Conservation (phyloP, 2,329 filamentous ascomycete species). For the Monascus ruber region DNA sequence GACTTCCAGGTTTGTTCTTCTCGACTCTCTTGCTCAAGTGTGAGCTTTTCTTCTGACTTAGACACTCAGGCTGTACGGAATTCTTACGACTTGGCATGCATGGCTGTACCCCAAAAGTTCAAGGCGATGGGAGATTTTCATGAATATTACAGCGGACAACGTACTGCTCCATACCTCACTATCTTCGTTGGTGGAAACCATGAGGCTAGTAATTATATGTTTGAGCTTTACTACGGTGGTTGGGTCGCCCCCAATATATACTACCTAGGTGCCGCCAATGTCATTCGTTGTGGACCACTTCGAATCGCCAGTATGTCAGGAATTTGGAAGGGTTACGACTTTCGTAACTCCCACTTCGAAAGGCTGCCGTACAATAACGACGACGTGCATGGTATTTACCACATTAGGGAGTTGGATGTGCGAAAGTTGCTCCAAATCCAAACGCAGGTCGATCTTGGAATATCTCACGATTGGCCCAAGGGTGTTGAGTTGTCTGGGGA, state of each 20-base stretch:
- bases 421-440: conserved; percentile 74
- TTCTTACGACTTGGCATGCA: conserved; percentile 72
- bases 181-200: conserved; percentile 93
- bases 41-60: conserved; percentile 5
- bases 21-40: neutral
- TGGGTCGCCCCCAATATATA: conserved; percentile 98
- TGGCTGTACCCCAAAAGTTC: conserved; percentile 83
- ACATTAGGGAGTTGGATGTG: conserved; percentile 80
- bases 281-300: conserved; percentile 70
- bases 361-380: conserved; percentile 69
- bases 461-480: conserved; percentile 94
- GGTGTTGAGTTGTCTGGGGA: conserved; percentile 72
- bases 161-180: conserved; percentile 73
- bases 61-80: conserved; percentile 64
- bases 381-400: conserved; percentile 75
- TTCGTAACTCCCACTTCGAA: conserved; percentile 71
- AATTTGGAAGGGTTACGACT: conserved; percentile 90
- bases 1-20: conserved; percentile 65
- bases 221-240: conserved; percentile 89
- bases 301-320: conserved; percentile 84
- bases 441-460: conserved; percentile 79
- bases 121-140: conserved; percentile 84
- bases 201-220: conserved; percentile 80
- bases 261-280: conserved; percentile 87
- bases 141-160: conserved; percentile 75